A percentile compares a stretch with the other conserved stretches of the same genome.
phyloP scores from a whole-genome alignment of 2,329 filamentous ascomycete species.

The Microsporum ferrugineum region DNA sequence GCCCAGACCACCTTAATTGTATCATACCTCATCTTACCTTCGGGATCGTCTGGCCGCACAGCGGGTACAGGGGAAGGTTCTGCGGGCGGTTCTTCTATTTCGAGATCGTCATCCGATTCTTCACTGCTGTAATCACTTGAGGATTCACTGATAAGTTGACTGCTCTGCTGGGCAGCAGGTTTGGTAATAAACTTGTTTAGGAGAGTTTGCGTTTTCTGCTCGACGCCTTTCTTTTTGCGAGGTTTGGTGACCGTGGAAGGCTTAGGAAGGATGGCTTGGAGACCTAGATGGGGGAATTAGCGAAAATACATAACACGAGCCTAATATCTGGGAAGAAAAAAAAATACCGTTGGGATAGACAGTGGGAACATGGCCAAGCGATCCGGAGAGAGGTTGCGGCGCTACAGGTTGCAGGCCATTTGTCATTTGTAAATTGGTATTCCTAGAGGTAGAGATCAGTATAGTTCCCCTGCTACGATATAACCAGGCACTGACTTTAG shows the following conservation, averaged over 20 bases:
- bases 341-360: background rate
- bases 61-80: constrained; percentile 46
- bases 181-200: constrained; percentile 19
- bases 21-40: constrained; percentile 47
- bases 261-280: constrained; percentile 7
- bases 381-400: background rate
- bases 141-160: constrained; percentile 18
- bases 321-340: background rate
- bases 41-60: constrained; percentile 41
- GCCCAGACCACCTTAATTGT: constrained; percentile 52
- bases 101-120: constrained; percentile 40
- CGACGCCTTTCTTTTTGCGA: constrained; percentile 7
- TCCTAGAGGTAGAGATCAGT: background rate
- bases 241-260: constrained; percentile 11
- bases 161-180: constrained; percentile 17
- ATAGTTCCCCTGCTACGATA: background rate
- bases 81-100: constrained; percentile 39
- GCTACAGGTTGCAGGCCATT: background rate
- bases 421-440: background rate
- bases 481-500: constrained; percentile 5
- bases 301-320: background rate
- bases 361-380: background rate
- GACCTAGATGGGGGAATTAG: background rate
- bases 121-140: constrained; percentile 41
- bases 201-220: constrained; percentile 6